A percentile compares a stretch with the other conserved stretches of the same genome.
Conservation (phyloP, 352 stramenopile genomes). For the Aphanomyces stellatus region DNA sequence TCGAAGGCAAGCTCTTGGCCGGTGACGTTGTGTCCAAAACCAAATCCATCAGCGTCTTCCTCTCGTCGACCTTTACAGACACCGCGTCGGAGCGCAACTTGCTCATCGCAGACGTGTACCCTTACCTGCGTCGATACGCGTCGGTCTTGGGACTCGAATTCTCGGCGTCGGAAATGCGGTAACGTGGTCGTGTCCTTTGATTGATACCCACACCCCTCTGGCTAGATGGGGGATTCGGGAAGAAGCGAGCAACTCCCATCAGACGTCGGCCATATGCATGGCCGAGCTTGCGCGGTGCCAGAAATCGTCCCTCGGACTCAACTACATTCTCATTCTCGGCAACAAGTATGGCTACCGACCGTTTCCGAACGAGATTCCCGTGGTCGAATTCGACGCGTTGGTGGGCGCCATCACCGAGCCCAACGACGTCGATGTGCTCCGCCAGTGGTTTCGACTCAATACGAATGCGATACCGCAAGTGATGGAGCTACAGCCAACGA, state of each 20-base stretch:
- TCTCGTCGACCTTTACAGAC: slow-evolving; percentile 4
- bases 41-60: not conserved
- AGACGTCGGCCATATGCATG: slow-evolving; percentile 8
- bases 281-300: slow-evolving; percentile 1
- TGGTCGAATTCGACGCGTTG: slow-evolving; percentile 1
- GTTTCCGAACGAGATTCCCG: not conserved
- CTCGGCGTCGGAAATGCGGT: slow-evolving; percentile 9
- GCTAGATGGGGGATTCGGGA: not conserved
- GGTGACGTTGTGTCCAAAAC: not conserved
- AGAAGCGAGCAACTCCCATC: not conserved
- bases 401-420: not conserved
- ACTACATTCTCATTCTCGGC: slow-evolving; percentile 7
- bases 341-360: slow-evolving; percentile 2
- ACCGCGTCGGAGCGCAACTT: slow-evolving; percentile 2
- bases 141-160: slow-evolving; percentile 1
- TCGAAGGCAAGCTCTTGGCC: not conserved
- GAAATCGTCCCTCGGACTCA: not conserved
- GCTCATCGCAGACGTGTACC: slow-evolving; percentile 7
- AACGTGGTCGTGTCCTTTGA: too few relatives aligned
- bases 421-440: not conserved
- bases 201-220: too few relatives aligned
- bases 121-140: not conserved
- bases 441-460: not conserved
- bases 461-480: not conserved
- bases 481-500: slow-evolving; percentile 3